Percentiles rank a stretch among this genome's conserved stretches.
phyloP scores from a whole-genome alignment of 2,329 filamentous ascomycete species.

The Pestalotiopsis sp. region DNA sequence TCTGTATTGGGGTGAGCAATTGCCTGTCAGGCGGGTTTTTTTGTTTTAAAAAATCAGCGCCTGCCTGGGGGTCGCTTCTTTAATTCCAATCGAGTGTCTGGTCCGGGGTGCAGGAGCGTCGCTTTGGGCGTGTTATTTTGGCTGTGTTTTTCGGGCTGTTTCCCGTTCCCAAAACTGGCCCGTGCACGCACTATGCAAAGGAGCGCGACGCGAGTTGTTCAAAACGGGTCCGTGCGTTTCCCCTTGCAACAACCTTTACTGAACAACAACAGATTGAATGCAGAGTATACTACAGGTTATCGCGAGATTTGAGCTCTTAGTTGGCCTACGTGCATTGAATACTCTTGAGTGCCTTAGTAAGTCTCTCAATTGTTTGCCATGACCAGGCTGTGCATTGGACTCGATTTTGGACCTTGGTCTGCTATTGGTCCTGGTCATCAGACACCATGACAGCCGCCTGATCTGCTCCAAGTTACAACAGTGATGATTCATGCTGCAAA shows the following conservation, averaged over 20 bases:
- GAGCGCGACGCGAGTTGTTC: not conserved
- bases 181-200: not conserved
- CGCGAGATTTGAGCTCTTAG: no score
- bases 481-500: not conserved
- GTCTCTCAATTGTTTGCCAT: no score
- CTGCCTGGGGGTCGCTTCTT: not conserved
- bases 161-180: conserved; percentile 2
- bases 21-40: not conserved
- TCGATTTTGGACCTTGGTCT: no score
- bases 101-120: conserved; percentile 7
- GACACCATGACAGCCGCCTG: no score
- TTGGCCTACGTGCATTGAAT: no score
- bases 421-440: no score
- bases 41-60: not conserved
- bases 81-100: conserved; percentile 9
- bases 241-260: not conserved
- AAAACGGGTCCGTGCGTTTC: not conserved
- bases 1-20: conserved; percentile 5
- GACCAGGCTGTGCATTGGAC: no score
- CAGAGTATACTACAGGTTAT: no score
- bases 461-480: no score
- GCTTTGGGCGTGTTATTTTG: conserved; percentile 1
- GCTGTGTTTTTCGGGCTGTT: not conserved
- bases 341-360: no score
- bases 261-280: no score